A percentile compares a stretch with the other conserved stretches of the same genome.
These are phyloP conservation scores for Brassica balearica DNA, from an alignment of 441 rosid genomes.

Conservation along the genomic window DNA sequence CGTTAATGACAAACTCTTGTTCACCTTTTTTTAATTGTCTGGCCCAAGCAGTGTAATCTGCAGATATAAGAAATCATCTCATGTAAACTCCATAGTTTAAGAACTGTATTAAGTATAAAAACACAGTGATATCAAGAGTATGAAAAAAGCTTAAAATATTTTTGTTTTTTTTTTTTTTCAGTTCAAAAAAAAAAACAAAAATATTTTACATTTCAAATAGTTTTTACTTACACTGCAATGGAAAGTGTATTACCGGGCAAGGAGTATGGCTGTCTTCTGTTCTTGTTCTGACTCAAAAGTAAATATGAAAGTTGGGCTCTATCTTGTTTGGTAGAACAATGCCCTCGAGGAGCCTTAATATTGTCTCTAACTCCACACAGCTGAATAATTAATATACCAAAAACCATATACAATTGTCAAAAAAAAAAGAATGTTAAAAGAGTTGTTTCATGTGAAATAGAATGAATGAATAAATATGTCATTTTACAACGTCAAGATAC, in stretches of 20 bases:
- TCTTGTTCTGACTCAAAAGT: conserved; percentile 57
- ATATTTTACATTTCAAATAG: neutral
- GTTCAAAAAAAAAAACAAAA: neutral
- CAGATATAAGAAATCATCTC: conserved; percentile 26
- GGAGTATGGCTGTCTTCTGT: conserved; percentile 66
- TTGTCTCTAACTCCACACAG: conserved; percentile 48
- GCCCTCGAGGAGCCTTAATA: conserved; percentile 38
- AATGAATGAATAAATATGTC: neutral
- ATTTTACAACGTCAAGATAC: conserved; percentile 45
- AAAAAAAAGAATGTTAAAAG: conserved; percentile 5
- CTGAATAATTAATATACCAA: neutral
- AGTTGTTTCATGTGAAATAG: neutral
- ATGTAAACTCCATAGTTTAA: neutral
- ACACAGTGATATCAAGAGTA: neutral
- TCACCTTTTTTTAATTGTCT: conserved; percentile 56
- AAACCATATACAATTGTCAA: conserved; percentile 1
- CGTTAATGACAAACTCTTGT: conserved; percentile 31
- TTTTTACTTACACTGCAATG: conserved; percentile 72
- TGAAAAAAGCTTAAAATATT: neutral
- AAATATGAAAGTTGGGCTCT: conserved; percentile 68
- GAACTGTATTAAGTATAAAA: too few species aligned
- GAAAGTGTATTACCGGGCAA: conserved; percentile 78
- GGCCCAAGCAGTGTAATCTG: conserved; percentile 89
- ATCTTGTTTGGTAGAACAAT: conserved; percentile 82
- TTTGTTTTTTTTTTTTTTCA: too few species aligned